Base-by-base conservation (phyloP, 2,329 filamentous ascomycete genomes). In the Trichocomaceae sp. region DNA sequence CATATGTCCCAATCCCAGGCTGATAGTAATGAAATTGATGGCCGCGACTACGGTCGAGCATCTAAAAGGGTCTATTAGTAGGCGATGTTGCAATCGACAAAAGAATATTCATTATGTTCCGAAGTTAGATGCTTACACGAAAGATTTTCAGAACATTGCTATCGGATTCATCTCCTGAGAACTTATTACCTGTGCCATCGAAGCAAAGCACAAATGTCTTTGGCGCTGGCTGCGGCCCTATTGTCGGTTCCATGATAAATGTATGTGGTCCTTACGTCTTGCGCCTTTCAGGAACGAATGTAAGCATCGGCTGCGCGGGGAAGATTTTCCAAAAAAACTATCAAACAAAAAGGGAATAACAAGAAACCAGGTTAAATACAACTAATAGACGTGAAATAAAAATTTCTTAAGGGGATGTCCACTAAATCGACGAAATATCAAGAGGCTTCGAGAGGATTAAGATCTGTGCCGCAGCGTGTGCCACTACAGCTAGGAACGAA, bases 101-200 rank as follows among this genome's bases (percentile, higher is more conserved):
- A 47, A 26, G 23, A 31, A 39, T 7, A 37, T 6, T 5, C 13
- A 33, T 12, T 52, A 26, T 46, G 26, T 17, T 37, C 45, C 20
- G 47, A 37, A 15, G 12, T 7, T 20, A 22, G 22, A 20, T 15
- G 62, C 66, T 63, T 65, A 72, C 72, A 37, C 71, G 71, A 64
- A 72, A 75, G 29, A 76, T 72, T 59, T 73, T 76, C 48, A 76
- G 64, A 31, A 76, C 75, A 64, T 76, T 76, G 62, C 72, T 76
- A 59, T 76, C 74, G 2, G 70, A 70, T 49, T 72, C 68, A 53
- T 72, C 74, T 17, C 74, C 73, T 13, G 64, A 64, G 55, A 72
- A 76, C 51, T 71, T 74, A 54, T 74, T 75, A 5, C 73, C 73
- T 0, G 74, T 76, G 31, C 74, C 74, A 63, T 77, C 68, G 53